These are phyloP conservation scores for Multifurca ochricompacta DNA, from an alignment of 768 basidiomycete genomes.

Conservation along the genomic window DNA sequence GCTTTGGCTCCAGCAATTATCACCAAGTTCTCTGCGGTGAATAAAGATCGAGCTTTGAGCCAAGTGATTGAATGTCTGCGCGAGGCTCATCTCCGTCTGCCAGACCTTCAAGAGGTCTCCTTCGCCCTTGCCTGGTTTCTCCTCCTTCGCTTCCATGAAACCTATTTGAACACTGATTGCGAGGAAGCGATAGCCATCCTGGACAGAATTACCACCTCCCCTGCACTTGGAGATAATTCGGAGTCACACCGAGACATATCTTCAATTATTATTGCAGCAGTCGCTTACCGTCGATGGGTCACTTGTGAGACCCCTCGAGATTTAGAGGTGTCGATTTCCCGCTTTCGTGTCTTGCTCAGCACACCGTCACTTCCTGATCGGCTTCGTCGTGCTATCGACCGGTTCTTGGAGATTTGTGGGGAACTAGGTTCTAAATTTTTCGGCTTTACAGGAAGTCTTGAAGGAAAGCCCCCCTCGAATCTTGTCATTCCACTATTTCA, in stretches of 20 bases:
- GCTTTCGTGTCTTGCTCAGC: neutral
- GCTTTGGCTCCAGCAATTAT: neutral
- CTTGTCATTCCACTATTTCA: neutral
- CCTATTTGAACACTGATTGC: neutral
- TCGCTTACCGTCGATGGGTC: neutral
- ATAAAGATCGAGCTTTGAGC: too few species aligned
- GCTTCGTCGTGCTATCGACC: neutral
- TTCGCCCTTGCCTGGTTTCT: neutral
- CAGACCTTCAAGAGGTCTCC: neutral
- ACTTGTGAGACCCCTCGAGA: neutral
- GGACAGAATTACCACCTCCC: neutral
- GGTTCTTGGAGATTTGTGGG: neutral
- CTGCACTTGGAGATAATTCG: neutral
- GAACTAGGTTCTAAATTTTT: neutral
- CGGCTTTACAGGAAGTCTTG: neutral
- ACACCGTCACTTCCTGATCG: neutral
- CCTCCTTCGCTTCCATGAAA: neutral
- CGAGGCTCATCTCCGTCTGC: neutral
- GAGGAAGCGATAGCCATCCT: neutral
- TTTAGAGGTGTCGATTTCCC: neutral
- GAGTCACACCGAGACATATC: neutral
- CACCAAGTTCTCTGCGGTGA: fast-evolving
- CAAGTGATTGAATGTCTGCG: neutral
- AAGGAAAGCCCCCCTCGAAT: neutral
- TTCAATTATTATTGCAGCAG: neutral